A percentile compares a stretch with the other conserved stretches of the same genome.
Conservation (phyloP, 306 rosid genomes). For the Castanea mollissima region DNA sequence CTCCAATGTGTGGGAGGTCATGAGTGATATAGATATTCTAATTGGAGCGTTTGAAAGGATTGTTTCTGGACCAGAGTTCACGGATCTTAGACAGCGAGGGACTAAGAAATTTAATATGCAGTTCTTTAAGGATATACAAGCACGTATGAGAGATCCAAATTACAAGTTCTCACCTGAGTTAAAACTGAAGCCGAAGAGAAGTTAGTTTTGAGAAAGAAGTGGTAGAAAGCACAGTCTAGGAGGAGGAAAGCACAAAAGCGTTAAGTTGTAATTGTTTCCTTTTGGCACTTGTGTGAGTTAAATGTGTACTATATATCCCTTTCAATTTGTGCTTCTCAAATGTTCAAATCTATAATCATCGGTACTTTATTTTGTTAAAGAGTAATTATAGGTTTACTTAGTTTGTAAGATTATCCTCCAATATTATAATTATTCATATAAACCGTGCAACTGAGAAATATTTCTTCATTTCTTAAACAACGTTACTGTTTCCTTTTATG, state of each 20-base stretch:
- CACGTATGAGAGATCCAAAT: conserved; percentile 77
- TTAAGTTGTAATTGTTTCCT: conserved; percentile 9
- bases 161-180: conserved; percentile 69
- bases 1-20: conserved; percentile 76
- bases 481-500: not conserved
- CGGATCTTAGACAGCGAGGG: conserved; percentile 78
- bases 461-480: not conserved
- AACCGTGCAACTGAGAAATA: not conserved
- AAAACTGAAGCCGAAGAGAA: conserved; percentile 78
- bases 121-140: conserved; percentile 84
- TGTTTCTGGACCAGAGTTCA: conserved; percentile 81
- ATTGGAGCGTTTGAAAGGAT: conserved; percentile 85
- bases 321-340: not conserved
- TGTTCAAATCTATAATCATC: not conserved
- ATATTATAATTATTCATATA: not conserved
- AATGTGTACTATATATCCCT: not conserved
- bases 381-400: no score
- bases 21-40: conserved; percentile 77
- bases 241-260: conserved; percentile 72
- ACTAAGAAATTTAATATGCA: conserved; percentile 63
- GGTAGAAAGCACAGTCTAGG: conserved; percentile 77
- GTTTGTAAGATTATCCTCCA: not conserved
- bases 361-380: not conserved
- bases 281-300: not conserved
- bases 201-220: conserved; percentile 66